These are phyloP conservation scores for Tetragonia tetragonoides DNA, from an alignment of 148 eudicot genomes.

Conservation along the genomic window DNA sequence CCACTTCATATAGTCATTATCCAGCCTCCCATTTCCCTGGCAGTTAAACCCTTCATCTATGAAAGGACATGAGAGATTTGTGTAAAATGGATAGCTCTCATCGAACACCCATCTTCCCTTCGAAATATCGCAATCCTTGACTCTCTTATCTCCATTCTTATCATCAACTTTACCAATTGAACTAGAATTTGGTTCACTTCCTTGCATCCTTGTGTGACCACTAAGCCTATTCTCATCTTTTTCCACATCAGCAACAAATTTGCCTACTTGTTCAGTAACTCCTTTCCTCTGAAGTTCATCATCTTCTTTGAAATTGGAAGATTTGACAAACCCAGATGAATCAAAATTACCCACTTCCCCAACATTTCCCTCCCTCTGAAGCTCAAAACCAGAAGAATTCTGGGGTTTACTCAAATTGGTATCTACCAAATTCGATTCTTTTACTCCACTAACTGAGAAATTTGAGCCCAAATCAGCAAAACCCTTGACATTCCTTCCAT, in stretches of 20 bases:
- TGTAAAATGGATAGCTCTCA: slow-evolving; percentile 73
- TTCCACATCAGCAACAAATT: not conserved
- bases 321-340: slow-evolving; percentile 29
- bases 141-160: slow-evolving; percentile 23
- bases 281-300: slow-evolving; percentile 16
- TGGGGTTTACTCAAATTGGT: slow-evolving; percentile 26
- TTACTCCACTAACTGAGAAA: slow-evolving; percentile 23
- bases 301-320: slow-evolving; percentile 13
- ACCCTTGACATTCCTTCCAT: not conserved
- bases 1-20: slow-evolving; percentile 78
- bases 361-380: slow-evolving; percentile 15
- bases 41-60: slow-evolving; percentile 96
- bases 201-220: not conserved
- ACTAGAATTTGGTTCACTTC: slow-evolving; percentile 21
- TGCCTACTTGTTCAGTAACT: slow-evolving; percentile 7
- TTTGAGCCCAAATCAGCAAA: slow-evolving; percentile 14
- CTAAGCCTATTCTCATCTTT: slow-evolving; percentile 9
- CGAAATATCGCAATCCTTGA: slow-evolving; percentile 57
- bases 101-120: slow-evolving; percentile 84
- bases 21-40: slow-evolving; percentile 70
- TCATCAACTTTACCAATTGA: slow-evolving; percentile 24
- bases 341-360: slow-evolving; percentile 10
- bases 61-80: slow-evolving; percentile 66
- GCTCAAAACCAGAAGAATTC: slow-evolving; percentile 31
- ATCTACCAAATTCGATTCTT: slow-evolving; percentile 28